phyloP scores from a whole-genome alignment of 345 rosid genomes.

The Salix suchowensis region DNA sequence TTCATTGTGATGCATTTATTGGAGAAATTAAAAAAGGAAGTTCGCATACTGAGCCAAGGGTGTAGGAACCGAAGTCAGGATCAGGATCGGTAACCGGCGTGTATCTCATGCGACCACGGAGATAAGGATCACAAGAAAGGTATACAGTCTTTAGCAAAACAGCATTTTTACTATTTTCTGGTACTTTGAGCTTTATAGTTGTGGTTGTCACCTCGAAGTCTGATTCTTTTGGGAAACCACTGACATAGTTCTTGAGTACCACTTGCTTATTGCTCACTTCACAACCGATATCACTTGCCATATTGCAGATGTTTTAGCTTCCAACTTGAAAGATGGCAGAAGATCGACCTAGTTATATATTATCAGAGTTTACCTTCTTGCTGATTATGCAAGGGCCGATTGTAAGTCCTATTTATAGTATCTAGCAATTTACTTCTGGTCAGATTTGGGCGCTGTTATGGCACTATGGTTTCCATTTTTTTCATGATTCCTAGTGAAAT shows the following conservation, averaged over 20 bases:
- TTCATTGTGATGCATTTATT: not conserved
- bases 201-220: slow-evolving; percentile 35
- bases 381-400: too few species aligned
- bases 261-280: slow-evolving; percentile 32
- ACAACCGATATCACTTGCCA: not conserved
- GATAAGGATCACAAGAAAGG: slow-evolving; percentile 60
- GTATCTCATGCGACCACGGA: slow-evolving; percentile 17
- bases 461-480: too few species aligned
- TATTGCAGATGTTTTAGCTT: not conserved
- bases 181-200: slow-evolving; percentile 24
- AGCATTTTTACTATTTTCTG: slow-evolving; percentile 19
- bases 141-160: slow-evolving; percentile 54
- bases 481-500: too few species aligned
- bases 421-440: too few species aligned
- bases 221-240: slow-evolving; percentile 25
- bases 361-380: too few species aligned
- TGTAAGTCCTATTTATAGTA: too few species aligned
- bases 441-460: too few species aligned
- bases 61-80: not conserved
- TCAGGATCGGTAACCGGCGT: not conserved
- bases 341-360: too few species aligned
- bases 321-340: too few species aligned
- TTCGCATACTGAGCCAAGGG: slow-evolving; percentile 35
- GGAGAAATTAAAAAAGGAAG: not conserved
- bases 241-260: slow-evolving; percentile 23